Base-by-base conservation (phyloP, 1,284 basidiomycete species). In the Tilletia indica region DNA sequence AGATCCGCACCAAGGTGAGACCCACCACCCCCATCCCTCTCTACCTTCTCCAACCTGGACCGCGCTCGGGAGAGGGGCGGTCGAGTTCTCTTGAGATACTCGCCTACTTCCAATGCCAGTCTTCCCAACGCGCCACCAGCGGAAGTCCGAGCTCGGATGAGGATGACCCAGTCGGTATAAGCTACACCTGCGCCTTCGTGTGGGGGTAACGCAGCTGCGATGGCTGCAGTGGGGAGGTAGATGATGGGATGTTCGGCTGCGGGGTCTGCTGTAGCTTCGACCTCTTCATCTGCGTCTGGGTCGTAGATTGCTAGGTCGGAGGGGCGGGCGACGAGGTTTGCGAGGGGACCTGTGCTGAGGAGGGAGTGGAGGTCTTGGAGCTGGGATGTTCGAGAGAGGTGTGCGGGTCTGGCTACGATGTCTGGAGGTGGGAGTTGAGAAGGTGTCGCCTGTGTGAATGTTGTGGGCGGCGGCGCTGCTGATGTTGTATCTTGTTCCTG, bases 111-210 rank as follows among this genome's bases (percentile, higher is more conserved):
- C 9, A 64, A 16, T 9, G 61, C 61, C 6, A 64, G 31, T 38
- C 61, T 11, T 16, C 61, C 61, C 34, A 64, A 16, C 12, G 61
- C 34, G 36, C 61, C 61, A 39, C 61, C 61, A 11, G 61, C 61
- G 16, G 61, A 64, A 3, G 61, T 64, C 3, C 21, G 31, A 14
- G 61, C 61, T 34, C 36, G 61, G 14, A 64, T 42, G 61, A 64
- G 61, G 36, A 64, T 39, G 61, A 64, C 39, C 61, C 61, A 64
- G 38, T 64, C 61, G 36, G 61, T 16, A 38, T 64, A 64, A 12
- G 61, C 61, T 8, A 64, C 61, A n/a, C 61, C 61, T 64, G 61
- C 31, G 31, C 34, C 61, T 39, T 64, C 61, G 34, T 64, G 61
- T 5, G 61, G 61, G 9, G 61, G 61, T 12, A 64, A n/a, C 19